Evolutionary conservation across 2,329 filamentous ascomycete species (phyloP), one percentile per base, ranked within the genome.

Genomic region (Cercospora sp.): DNA sequence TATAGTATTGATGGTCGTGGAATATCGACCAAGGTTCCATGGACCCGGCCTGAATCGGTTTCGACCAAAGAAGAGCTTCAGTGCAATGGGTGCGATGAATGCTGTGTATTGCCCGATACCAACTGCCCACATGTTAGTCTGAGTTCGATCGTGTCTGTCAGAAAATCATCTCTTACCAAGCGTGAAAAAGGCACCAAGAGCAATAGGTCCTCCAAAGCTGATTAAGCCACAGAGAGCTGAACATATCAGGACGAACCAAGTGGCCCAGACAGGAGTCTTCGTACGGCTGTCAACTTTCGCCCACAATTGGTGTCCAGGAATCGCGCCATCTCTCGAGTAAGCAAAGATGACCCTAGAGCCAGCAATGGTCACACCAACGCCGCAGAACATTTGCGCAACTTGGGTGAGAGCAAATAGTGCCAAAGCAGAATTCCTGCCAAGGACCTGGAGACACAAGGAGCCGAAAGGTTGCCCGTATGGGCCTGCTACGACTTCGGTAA

Each of bases 391-490:
- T 20, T 77, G 75, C 7, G 74, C 75, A 20, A 78, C 67, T 48
- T 77, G 77, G 64, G 74, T 77, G 42, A 78, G 69, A 18, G 68
- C 68, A 51, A 78, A 77, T 69, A 78, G 74, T 7, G 75, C 76
- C 18, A 78, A 71, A n/a, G 78, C 67, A 72, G 73, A 67, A 45
- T 73, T 60, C 63, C 69, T 60, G 70, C 75, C 75, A 13, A 78
- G 68, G 13, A 78, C 76, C 67, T 78, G 77, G 6, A 77, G 66
- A 55, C 76, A 77, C 8, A 77, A 57, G 18, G 72, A 74, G 2
- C 74, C 77, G 31, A 77, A 76, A 5, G 76, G 77, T 59, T 78
- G 76, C 4, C 77, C 77, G 45, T 77, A 77, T 9, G 70, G 67
- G 16, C 75, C 71, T 10, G 71, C 75, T 2, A 77, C 72, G 13